Percentiles rank a stretch among this genome's conserved stretches.
Evolutionary conservation across 2,329 filamentous ascomycete genomes (phyloP).

Genomic region (Calycina herbarum): DNA sequence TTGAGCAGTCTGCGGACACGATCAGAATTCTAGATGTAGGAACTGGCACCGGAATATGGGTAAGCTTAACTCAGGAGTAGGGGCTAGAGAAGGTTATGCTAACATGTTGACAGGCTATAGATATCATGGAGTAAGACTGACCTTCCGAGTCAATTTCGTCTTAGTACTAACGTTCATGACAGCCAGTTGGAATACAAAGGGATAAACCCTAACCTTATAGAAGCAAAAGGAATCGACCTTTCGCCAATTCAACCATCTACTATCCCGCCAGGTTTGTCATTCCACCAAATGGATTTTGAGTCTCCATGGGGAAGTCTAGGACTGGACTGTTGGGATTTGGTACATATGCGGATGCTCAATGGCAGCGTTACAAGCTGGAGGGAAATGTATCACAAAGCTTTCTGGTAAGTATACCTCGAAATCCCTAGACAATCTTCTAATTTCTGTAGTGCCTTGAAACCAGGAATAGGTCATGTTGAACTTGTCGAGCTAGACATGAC

Average conservation of each 20-base stretch:
- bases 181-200: neutral
- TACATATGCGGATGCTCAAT: conserved; percentile 77
- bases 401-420: conserved; percentile 51
- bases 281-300: conserved; percentile 76
- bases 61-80: neutral
- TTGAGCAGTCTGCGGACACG: conserved; percentile 27
- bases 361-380: conserved; percentile 79
- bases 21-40: conserved; percentile 65
- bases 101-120: conserved; percentile 54
- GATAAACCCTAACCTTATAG: conserved; percentile 25
- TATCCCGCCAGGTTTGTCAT: conserved; percentile 68
- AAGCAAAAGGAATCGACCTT: conserved; percentile 62
- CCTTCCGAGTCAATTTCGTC: neutral
- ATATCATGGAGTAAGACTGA: conserved; percentile 69
- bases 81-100: neutral
- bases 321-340: conserved; percentile 59
- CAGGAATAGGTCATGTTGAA: conserved; percentile 74
- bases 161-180: neutral
- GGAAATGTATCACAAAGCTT: conserved; percentile 69
- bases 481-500: conserved; percentile 87
- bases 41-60: conserved; percentile 88
- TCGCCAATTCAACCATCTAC: conserved; percentile 64
- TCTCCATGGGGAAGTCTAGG: conserved; percentile 60
- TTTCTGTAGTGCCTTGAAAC: conserved; percentile 69
- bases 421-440: neutral